phyloP scores from a whole-genome alignment of 1,284 basidiomycete species.

The Cutaneotrichosporon cutaneum region DNA sequence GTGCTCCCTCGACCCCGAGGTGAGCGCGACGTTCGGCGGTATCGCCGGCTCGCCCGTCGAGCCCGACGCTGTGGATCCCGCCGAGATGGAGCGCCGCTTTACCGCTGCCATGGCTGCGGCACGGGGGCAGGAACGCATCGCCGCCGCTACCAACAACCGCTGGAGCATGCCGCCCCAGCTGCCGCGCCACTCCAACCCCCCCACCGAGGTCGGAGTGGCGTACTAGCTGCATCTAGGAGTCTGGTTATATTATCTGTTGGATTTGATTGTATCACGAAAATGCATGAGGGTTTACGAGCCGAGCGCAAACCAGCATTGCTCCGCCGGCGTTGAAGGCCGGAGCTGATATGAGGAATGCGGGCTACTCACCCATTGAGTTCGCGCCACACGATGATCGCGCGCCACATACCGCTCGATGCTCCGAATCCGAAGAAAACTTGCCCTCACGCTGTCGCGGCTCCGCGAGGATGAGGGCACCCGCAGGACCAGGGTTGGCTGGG shows the following conservation, averaged over 20 bases:
- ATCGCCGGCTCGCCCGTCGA: conserved; percentile 3
- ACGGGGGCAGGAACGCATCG: neutral
- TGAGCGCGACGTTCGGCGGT: neutral
- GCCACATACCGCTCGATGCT: no score
- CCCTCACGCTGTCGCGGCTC: no score
- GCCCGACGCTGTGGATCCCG: conserved; percentile 11
- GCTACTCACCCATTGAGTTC: no score
- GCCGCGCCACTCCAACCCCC: neutral
- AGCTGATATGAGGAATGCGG: no score
- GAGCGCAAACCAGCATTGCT: no score
- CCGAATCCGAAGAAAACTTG: no score
- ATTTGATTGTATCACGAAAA: conserved; percentile 1
- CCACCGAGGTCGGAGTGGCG: conserved; percentile 7
- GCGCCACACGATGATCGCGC: no score
- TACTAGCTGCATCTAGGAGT: neutral
- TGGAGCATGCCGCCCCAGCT: conserved; percentile 9
- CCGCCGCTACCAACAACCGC: neutral
- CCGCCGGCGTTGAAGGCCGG: no score
- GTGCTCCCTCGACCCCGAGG: neutral
- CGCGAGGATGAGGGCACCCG: no score
- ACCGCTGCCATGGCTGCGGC: neutral
- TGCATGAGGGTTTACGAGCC: neutral
- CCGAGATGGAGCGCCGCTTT: conserved; percentile 22
- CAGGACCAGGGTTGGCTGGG: neutral
- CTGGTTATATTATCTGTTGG: neutral